These are phyloP conservation scores for Barnettozyma hawaiiensis DNA, from an alignment of 1,139 yeast genomes.

Conservation along the genomic window DNA sequence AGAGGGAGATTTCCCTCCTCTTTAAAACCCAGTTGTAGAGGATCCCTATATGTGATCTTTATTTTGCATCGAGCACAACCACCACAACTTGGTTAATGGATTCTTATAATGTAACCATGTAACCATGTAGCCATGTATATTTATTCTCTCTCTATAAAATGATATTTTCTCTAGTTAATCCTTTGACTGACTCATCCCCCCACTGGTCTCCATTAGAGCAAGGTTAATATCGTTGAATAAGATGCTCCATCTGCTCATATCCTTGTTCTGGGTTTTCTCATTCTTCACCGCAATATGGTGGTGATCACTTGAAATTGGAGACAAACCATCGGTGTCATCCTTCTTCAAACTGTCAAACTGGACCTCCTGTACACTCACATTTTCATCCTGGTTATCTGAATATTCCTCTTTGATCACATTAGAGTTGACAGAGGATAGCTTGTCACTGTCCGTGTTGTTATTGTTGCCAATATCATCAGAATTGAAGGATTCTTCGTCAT, in stretches of 20 bases:
- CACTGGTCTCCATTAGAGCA: constrained; percentile 17
- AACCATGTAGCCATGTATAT: no score
- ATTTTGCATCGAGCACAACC: no score
- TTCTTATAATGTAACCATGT: no score
- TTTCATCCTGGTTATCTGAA: constrained; percentile 4
- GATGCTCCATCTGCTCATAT: constrained; percentile 15
- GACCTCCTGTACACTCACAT: not conserved
- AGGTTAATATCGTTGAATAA: constrained; percentile 22
- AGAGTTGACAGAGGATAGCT: no score
- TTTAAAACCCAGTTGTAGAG: not conserved
- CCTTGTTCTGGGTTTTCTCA: not conserved
- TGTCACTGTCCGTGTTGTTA: no score
- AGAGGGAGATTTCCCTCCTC: no score
- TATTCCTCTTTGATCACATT: not conserved
- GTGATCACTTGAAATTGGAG: constrained; percentile 1
- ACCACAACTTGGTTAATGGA: no score
- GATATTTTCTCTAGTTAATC: no score
- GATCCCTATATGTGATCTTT: no score
- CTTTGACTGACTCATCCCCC: not conserved
- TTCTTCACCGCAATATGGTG: constrained; percentile 2
- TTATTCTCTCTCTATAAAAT: no score
- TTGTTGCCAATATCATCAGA: no score
- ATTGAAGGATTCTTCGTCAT: constrained; percentile 1
- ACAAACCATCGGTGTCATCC: not conserved
- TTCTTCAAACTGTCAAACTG: not conserved